Base-by-base conservation (phyloP, 2,329 filamentous ascomycete genomes). In the Pyrenophora seminiperda region DNA sequence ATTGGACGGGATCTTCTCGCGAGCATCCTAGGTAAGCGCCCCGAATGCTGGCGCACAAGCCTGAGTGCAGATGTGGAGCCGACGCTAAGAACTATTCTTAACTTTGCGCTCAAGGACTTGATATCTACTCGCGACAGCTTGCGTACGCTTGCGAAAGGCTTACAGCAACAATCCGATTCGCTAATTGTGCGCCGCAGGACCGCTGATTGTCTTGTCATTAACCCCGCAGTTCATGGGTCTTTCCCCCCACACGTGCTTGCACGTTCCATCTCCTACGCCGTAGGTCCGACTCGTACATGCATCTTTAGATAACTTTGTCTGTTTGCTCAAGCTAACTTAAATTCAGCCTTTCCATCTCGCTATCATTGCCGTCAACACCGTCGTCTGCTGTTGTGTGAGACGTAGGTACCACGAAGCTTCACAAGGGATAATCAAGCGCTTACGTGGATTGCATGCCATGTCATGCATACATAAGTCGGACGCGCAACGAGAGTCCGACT, bases 1-100 rank as follows among this genome's bases (percentile, higher is more conserved):
- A 66, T 64, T 66, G 63, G 63, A 27, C 48, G 31, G 11, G 27
- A 29, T 36, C 9, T 14, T 38, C 51, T 47, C 45, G 40, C 37
- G 31, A 45, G 40, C 10, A 30, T 40, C 41, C 19, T 50, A 56
- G 49, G 55, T 50, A 56, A 51, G 55, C 56, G 58, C 55, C 55
- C 46, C 50, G 54, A 24, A 27, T 10, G 10, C 13, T 27, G 24
- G 34, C 22, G 58, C 53, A 56, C 53, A 43, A 50, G 17, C 50
- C 15, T 18, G 3, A 17, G 17, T 46, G 48, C 46, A 55, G 45
- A 39, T 55, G 47, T 56, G 52, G 47, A 47, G 39, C 45, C 20
- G 14, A 17, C 20, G 30, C 42, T 18, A 27, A 33, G 29, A 33
- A 43, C 58, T 61, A 61, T 59, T 59, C 56, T 57, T 59, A 54